These are phyloP conservation scores for Solidago caesia DNA, from an alignment of 129 eudicot genomes.

Conservation along the genomic window DNA sequence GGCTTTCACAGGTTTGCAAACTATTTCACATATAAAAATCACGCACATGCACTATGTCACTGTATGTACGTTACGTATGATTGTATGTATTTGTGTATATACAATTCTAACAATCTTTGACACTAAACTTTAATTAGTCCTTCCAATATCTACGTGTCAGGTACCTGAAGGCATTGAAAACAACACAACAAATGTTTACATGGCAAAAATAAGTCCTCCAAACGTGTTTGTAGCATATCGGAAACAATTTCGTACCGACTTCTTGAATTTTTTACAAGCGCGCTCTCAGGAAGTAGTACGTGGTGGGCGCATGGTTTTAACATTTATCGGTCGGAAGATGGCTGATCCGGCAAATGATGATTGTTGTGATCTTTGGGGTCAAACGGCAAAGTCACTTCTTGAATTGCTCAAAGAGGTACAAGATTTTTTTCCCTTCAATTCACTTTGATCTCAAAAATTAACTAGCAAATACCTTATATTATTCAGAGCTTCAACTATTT, in stretches of 20 bases:
- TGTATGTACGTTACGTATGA: no score
- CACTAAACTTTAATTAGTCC: no score
- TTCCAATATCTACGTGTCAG: background rate
- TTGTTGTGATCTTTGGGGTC: background rate
- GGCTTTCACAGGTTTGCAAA: background rate
- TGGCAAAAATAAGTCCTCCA: background rate
- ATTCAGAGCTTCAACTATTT: no score
- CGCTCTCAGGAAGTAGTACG: no score
- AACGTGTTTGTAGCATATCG: background rate
- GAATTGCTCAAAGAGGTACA: background rate
- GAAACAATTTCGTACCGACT: no score
- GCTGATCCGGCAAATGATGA: background rate
- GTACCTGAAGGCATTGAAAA: background rate
- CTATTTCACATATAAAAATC: background rate
- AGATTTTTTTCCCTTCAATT: no score
- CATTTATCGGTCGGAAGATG: background rate
- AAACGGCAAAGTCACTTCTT: background rate
- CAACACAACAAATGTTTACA: background rate
- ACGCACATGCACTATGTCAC: background rate
- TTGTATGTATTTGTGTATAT: no score
- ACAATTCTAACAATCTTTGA: no score
- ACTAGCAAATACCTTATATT: no score
- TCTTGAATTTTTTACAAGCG: no score
- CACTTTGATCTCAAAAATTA: no score
- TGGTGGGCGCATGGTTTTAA: no score